Evolutionary conservation across 2,329 filamentous ascomycete genomes (phyloP), one percentile per base, ranked within the genome.

Genomic region (Fulvia fulva): DNA sequence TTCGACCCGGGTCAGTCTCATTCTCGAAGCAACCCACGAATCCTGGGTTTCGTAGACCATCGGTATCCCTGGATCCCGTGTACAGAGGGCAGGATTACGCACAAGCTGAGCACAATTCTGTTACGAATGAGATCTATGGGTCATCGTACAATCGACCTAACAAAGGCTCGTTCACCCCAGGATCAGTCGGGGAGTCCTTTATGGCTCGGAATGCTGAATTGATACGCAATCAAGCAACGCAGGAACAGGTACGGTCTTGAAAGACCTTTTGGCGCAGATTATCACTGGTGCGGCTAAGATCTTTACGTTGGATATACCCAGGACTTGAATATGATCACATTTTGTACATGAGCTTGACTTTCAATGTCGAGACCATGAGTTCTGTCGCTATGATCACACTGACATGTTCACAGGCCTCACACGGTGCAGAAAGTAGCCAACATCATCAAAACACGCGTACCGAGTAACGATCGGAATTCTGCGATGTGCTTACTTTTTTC

Each of bases 121-220:
- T 68, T 3, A 59, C 62, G 37, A 64, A 67, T 11, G 66, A 66
- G 3, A 63, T 69, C 2, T 70, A 69, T 25, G 68, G 68, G 1
- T 65, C 61, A 26, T 63, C 58, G 25, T 63, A 63, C 52, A 60
- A 43, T 11, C 34, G 63, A 23, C 61, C 64, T n/a, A 63, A 52
- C 41, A 67, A 65, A 44, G 62, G 60, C 19, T 64, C 62, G 3
- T 70, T 70, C 47, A 67, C 63, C 21, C 64, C 55, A 22, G 70
- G 72, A n/a, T 67, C 63, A 43, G 50, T 73, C 22, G 72, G 72
- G 9, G 72, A 73, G 65, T 66, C 61, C 5, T 74, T 67, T 50
- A 74, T 74, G 72, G 68, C 66, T 9, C 57, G 64, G 22, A 69
- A 70, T 60, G 71, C 71, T n/a, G 68, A 71, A 58, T 56, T 71